Percentiles rank a stretch among this genome's conserved stretches.
Evolutionary conservation across 805 yeast genomes (phyloP).

Genomic region (Maudiozyma serrabonitensis): DNA sequence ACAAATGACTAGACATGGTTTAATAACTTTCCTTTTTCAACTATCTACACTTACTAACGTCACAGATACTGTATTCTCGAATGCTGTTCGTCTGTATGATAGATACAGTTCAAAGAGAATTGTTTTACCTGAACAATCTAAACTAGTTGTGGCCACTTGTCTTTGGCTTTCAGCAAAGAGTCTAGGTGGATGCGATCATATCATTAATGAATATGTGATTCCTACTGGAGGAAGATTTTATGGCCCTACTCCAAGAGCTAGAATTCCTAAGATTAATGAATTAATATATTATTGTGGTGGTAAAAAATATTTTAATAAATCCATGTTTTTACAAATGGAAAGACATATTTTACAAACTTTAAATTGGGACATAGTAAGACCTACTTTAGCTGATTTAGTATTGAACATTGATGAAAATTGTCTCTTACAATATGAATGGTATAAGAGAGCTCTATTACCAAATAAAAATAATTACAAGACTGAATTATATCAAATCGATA

Average conservation of each 20-base stretch:
- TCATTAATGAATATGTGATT: slow-evolving; percentile 39
- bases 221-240: slow-evolving; percentile 50
- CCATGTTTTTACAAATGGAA: slow-evolving; percentile 66
- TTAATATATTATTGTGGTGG: slow-evolving; percentile 63
- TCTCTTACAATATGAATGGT: slow-evolving; percentile 30
- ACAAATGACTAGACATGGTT: slow-evolving; percentile 52
- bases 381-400: slow-evolving; percentile 42
- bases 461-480: slow-evolving; percentile 11
- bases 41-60: slow-evolving; percentile 52
- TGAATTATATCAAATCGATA: slow-evolving; percentile 14
- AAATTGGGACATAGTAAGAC: slow-evolving; percentile 62
- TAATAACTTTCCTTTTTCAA: slow-evolving; percentile 75
- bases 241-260: slow-evolving; percentile 64
- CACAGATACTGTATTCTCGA: slow-evolving; percentile 56
- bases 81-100: slow-evolving; percentile 70
- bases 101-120: slow-evolving; percentile 83
- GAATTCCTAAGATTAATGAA: slow-evolving; percentile 66
- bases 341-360: slow-evolving; percentile 60
- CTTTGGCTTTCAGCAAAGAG: slow-evolving; percentile 87
- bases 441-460: slow-evolving; percentile 15
- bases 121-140: slow-evolving; percentile 76
- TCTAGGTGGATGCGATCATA: slow-evolving; percentile 63
- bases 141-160: slow-evolving; percentile 82
- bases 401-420: slow-evolving; percentile 36
- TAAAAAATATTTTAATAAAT: slow-evolving; percentile 43